Conservation (phyloP, 75 land plant genomes). For the Pinus tabuliformis region DNA sequence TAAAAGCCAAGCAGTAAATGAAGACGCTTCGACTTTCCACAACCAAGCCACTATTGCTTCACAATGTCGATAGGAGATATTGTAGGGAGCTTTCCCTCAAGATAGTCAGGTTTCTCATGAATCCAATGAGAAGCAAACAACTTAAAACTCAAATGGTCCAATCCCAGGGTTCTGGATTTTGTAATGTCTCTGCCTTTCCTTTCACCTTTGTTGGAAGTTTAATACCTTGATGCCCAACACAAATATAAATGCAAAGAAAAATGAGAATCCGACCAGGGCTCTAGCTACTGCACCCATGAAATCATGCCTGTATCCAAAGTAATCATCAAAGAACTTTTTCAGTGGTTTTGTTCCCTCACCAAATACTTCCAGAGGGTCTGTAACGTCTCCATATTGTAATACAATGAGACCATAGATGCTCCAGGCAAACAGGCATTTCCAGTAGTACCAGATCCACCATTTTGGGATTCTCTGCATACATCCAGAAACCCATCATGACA, state of each 20-base stretch:
- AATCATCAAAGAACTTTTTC: constrained; percentile 8
- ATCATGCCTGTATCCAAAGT: constrained; percentile 44
- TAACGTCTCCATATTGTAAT: constrained; percentile 34
- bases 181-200: no score
- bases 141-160: no score
- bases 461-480: constrained; percentile 29
- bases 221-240: constrained; percentile 42
- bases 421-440: constrained; percentile 36
- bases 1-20: no score
- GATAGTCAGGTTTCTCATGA: no score
- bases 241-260: constrained; percentile 50
- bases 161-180: no score
- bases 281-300: constrained; percentile 41
- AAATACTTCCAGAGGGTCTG: background rate
- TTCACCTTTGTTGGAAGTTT: constrained; percentile 71
- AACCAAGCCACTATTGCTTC: no score
- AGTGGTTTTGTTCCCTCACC: background rate
- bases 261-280: constrained; percentile 27
- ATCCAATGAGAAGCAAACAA: no score
- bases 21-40: no score
- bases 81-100: no score
- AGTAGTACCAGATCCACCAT: constrained; percentile 47
- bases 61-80: no score
- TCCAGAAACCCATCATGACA: no score
- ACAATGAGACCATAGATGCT: constrained; percentile 30